Evolutionary conservation across 1,284 basidiomycete genomes (phyloP).

Genomic region (Exsudoporus floridanus): DNA sequence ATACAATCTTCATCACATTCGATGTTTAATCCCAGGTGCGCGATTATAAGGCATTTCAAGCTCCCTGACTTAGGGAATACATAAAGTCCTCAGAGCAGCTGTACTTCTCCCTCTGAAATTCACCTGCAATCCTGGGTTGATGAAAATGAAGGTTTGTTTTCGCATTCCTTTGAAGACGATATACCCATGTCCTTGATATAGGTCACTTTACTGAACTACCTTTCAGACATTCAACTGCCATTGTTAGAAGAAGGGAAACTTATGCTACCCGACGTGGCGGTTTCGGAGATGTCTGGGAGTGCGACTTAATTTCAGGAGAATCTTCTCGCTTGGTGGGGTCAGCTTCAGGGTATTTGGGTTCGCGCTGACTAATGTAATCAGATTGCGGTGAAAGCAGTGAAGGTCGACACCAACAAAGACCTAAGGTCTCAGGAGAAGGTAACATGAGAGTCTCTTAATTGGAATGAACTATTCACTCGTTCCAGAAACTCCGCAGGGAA

Average conservation of each 20-base stretch:
- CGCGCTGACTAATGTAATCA: conserved; percentile 2
- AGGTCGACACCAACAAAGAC: not conserved
- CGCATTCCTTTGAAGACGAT: not conserved
- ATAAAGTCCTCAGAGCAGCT: conserved; percentile 17
- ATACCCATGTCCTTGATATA: conserved; percentile 3
- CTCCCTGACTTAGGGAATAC: conserved; percentile 3
- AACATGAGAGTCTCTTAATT: not conserved
- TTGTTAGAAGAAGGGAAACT: conserved; percentile 10
- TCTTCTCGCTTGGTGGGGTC: conserved; percentile 10
- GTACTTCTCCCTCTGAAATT: conserved; percentile 16
- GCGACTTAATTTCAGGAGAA: conserved; percentile 14
- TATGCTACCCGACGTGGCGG: conserved; percentile 14
- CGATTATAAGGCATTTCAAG: not conserved
- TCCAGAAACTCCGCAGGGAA: conserved; percentile 31
- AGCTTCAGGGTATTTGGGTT: not conserved
- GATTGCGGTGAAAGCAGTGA: conserved; percentile 31
- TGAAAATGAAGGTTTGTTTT: conserved; percentile 17
- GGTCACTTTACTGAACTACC: conserved; percentile 11
- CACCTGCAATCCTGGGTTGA: conserved; percentile 4
- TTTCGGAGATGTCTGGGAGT: conserved; percentile 33
- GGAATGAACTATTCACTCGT: not conserved
- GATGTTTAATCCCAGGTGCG: conserved; percentile 13
- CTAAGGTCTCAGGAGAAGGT: conserved; percentile 16
- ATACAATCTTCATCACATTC: conserved; percentile 9
- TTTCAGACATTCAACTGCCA: conserved; percentile 5